Base-by-base conservation (phyloP, 2,329 filamentous ascomycete genomes). In the Trichoderma sp. region DNA sequence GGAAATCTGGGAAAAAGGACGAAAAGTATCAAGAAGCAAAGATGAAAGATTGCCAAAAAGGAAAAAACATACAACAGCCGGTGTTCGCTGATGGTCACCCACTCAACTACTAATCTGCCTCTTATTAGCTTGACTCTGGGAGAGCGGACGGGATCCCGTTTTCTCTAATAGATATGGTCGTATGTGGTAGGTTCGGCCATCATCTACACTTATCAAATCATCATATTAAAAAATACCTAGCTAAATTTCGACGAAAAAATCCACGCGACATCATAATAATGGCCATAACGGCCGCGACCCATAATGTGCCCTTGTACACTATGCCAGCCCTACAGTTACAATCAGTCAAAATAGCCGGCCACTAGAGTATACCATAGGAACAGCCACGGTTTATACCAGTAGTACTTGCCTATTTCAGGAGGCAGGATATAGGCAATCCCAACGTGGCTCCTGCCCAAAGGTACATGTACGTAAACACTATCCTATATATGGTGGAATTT, bases 391-490 rank as follows among this genome's bases (percentile, higher is more conserved):
- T 3, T 52, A 63, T 63, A 8, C 46, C 46, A 63, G 18, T 28
- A 63, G 59, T 63, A 52, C 59, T 63, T 52, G 59, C 59, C 30
- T 37, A 52, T 63, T n/a, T 37, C n/a, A 37, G 46, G 30, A 61
- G 59, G 30, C 46, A 63, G 26, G 59, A 52, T 52, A 39, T 26
- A 63, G 59, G 52, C 59, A n/a, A 63, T 52, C 46, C 46, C 46
- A 52, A 52, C 59, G 14, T 51, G 14, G 7, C 59, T 63, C 46
- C 59, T 52, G n/a, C 59, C 21, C 26, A 2, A 26, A 26, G 26
- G 26, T 4, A 26, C 2, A 37, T 46, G 46, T 63, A 63, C 46
- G 43, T 63, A 63, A 52, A 63, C 26, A 52, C 46, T 63, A 18
- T 63, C 59, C 11, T 52, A 43, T 37, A 52, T 63, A 37, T 63